Conservation (phyloP, 441 rosid species). For the Metrosideros polymorpha region DNA sequence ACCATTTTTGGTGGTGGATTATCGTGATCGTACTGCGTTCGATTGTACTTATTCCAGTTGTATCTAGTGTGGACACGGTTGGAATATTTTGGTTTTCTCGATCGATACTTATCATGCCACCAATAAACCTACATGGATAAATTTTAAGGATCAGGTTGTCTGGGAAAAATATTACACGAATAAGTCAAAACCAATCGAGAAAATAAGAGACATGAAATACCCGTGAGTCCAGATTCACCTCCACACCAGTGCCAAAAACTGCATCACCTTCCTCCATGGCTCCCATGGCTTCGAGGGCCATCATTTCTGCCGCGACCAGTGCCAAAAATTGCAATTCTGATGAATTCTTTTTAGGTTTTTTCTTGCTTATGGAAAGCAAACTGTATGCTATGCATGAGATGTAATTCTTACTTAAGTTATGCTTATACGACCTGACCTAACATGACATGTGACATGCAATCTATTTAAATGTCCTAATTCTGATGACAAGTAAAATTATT, state of each 20-base stretch:
- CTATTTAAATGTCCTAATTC: too few relatives aligned
- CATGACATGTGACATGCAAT: too few relatives aligned
- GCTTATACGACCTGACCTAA: too few relatives aligned
- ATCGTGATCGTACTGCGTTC: constrained; percentile 85
- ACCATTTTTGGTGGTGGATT: constrained; percentile 92
- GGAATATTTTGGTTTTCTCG: constrained; percentile 82
- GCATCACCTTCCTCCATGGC: constrained; percentile 93
- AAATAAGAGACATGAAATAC: constrained; percentile 14
- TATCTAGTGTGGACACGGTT: constrained; percentile 92
- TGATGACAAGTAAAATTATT: too few relatives aligned
- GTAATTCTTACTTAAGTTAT: too few relatives aligned
- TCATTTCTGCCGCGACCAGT: too few relatives aligned
- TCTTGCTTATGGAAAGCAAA: too few relatives aligned
- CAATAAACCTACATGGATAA: constrained; percentile 48
- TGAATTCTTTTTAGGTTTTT: too few relatives aligned
- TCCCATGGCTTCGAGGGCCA: constrained; percentile 90
- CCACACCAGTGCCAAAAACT: constrained; percentile 77
- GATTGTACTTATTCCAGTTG: constrained; percentile 95
- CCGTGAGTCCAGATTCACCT: constrained; percentile 86
- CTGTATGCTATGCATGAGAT: too few relatives aligned
- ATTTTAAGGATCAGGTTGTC: too few relatives aligned
- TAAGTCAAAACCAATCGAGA: neutral
- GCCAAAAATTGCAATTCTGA: too few relatives aligned
- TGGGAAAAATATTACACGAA: neutral
- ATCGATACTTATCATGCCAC: constrained; percentile 98